Evolutionary conservation across 2,329 filamentous ascomycete species (phyloP).

Genomic region (Fusarium oxysporum): DNA sequence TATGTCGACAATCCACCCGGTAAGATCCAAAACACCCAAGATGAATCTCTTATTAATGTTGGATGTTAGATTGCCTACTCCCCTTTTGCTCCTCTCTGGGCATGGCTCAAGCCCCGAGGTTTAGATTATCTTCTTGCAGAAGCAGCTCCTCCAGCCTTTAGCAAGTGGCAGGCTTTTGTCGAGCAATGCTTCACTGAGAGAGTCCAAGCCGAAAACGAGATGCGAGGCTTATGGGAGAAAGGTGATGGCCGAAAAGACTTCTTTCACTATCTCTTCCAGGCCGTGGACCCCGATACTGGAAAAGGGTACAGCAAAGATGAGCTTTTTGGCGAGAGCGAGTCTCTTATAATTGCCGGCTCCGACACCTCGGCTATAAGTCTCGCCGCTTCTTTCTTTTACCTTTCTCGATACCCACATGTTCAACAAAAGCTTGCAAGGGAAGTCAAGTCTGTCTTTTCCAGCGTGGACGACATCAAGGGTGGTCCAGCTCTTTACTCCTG

Average conservation of each 20-base stretch:
- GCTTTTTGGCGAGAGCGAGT: conserved; percentile 42
- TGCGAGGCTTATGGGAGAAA: not conserved
- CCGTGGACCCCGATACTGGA: conserved; percentile 41
- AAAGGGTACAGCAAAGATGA: conserved; percentile 38
- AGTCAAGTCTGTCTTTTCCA: conserved; percentile 17
- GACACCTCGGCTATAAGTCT: conserved; percentile 33
- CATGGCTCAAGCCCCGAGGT: conserved; percentile 43
- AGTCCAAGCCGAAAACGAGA: conserved; percentile 18
- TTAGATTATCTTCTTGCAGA: conserved; percentile 34
- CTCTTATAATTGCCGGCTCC: conserved; percentile 40
- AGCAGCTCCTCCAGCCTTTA: conserved; percentile 31
- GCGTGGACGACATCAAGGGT: conserved; percentile 16
- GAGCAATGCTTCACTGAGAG: conserved; percentile 35
- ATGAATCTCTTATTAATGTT: not conserved
- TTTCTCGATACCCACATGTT: conserved; percentile 11
- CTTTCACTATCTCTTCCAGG: conserved; percentile 40
- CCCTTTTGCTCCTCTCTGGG: conserved; percentile 36
- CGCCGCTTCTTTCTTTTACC: conserved; percentile 38
- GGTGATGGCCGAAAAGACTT: conserved; percentile 39
- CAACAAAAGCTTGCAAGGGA: conserved; percentile 28
- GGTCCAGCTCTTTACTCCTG: conserved; percentile 23
- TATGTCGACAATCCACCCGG: conserved; percentile 24
- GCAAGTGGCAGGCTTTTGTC: conserved; percentile 35
- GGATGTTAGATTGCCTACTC: conserved; percentile 31
- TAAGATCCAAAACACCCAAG: not conserved